phyloP scores from a whole-genome alignment of 1,139 yeast species.

The Taphrina pruni region DNA sequence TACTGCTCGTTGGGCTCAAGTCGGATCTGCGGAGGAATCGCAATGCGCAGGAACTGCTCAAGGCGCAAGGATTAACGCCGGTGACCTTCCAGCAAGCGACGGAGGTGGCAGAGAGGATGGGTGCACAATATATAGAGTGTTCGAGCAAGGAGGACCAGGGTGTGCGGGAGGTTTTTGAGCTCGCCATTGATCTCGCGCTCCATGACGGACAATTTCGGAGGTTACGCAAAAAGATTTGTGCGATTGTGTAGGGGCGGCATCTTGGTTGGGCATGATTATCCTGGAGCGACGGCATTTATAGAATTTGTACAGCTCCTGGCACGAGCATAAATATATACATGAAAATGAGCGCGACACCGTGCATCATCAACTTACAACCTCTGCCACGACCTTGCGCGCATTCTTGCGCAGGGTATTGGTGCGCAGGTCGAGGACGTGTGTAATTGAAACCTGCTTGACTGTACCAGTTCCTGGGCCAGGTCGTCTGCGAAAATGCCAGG shows the following conservation, averaged over 20 bases:
- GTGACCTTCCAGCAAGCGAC: slow-evolving; percentile 57
- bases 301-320: neutral
- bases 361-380: neutral
- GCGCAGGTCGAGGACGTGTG: too few species aligned
- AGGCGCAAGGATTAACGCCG: slow-evolving; percentile 53
- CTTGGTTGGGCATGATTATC: neutral
- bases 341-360: neutral
- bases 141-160: slow-evolving; percentile 75
- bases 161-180: slow-evolving; percentile 68
- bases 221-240: slow-evolving; percentile 31
- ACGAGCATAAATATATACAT: neutral
- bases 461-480: too few species aligned
- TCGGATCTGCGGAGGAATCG: slow-evolving; percentile 62
- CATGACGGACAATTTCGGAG: slow-evolving; percentile 37
- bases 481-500: too few species aligned
- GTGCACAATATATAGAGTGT: slow-evolving; percentile 80
- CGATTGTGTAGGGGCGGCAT: slow-evolving; percentile 9
- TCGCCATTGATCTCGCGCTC: slow-evolving; percentile 42
- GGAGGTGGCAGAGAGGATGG: slow-evolving; percentile 65
- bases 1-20: slow-evolving; percentile 79
- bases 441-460: too few species aligned
- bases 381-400: too few species aligned
- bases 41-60: slow-evolving; percentile 49
- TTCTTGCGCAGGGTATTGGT: too few species aligned
- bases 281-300: slow-evolving; percentile 20